Percentiles rank a stretch among this genome's conserved stretches.
These are phyloP conservation scores for Eutypella sp. DNA, from an alignment of 2,329 filamentous ascomycete genomes.

Conservation along the genomic window DNA sequence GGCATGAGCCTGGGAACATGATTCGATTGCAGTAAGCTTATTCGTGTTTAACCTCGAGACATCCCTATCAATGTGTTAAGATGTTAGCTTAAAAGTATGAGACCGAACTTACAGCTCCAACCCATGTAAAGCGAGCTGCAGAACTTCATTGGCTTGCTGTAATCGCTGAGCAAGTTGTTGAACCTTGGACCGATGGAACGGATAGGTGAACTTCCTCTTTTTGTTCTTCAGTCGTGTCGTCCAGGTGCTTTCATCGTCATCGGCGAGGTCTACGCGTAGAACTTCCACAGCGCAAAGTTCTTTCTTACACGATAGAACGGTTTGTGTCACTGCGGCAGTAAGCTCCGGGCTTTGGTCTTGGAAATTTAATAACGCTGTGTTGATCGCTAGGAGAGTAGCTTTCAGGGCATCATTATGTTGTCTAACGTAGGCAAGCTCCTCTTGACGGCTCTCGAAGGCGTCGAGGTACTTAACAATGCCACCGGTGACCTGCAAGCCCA, in stretches of 20 bases:
- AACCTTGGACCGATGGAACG: slow-evolving; percentile 2
- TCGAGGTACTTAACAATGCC: slow-evolving; percentile 2
- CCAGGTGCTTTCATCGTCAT: slow-evolving; percentile 2
- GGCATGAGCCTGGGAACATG: not conserved
- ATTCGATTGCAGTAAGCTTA: not conserved
- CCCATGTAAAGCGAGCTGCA: slow-evolving; percentile 2
- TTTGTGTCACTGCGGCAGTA: not conserved
- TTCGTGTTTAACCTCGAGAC: not conserved
- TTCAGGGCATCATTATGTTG: slow-evolving; percentile 1
- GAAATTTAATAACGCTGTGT: not conserved
- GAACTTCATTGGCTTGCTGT: not conserved
- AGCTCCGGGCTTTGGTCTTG: not conserved
- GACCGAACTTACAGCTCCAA: not conserved
- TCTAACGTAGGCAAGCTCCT: slow-evolving; percentile 2
- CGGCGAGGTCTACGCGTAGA: slow-evolving; percentile 1
- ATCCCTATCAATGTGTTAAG: not conserved
- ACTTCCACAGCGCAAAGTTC: slow-evolving; percentile 1
- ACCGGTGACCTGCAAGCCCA: slow-evolving; percentile 2
- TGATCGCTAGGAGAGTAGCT: not conserved
- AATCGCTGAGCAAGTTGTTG: slow-evolving; percentile 3
- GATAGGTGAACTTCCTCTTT: slow-evolving; percentile 3
- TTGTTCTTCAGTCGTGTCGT: not conserved
- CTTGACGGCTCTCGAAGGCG: slow-evolving; percentile 1
- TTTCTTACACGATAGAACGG: slow-evolving; percentile 1
- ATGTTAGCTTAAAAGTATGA: not conserved